phyloP scores from a whole-genome alignment of 2,329 filamentous ascomycete species.

The Podosphaera aphanis region DNA sequence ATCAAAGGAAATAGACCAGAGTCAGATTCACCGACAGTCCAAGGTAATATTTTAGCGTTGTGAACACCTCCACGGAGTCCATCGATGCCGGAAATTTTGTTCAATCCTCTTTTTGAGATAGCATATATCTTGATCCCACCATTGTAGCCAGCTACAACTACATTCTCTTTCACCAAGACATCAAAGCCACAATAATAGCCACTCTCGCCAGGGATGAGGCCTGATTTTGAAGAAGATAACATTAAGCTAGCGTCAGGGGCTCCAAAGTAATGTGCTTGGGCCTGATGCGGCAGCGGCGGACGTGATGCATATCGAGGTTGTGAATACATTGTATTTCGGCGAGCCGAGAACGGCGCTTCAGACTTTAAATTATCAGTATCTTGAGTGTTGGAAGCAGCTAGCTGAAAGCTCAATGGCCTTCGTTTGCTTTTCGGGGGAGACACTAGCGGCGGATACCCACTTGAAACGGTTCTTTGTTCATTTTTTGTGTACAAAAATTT shows the following conservation, averaged over 20 bases:
- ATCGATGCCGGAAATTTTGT: slow-evolving; percentile 45
- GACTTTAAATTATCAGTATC: slow-evolving; percentile 26
- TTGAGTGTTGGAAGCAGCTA: slow-evolving; percentile 10
- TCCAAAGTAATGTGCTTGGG: slow-evolving; percentile 56
- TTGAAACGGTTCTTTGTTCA: slow-evolving; percentile 12
- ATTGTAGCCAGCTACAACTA: slow-evolving; percentile 56
- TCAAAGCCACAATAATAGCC: slow-evolving; percentile 72
- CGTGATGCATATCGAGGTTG: slow-evolving; percentile 25
- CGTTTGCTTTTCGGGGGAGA: slow-evolving; percentile 17
- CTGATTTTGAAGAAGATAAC: slow-evolving; percentile 24
- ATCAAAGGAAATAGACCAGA: slow-evolving; percentile 45
- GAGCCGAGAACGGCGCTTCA: slow-evolving; percentile 19
- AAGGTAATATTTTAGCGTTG: slow-evolving; percentile 62
- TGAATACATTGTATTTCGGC: slow-evolving; percentile 29
- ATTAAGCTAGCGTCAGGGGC: slow-evolving; percentile 47
- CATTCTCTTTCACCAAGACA: slow-evolving; percentile 38
- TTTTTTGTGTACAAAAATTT: slow-evolving; percentile 13
- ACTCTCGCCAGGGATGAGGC: slow-evolving; percentile 37
- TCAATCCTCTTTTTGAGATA: slow-evolving; percentile 47
- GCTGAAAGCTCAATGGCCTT: slow-evolving; percentile 30
- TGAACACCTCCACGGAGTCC: slow-evolving; percentile 60
- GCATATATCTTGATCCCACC: slow-evolving; percentile 56
- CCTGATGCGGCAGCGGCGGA: slow-evolving; percentile 50
- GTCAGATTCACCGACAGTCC: slow-evolving; percentile 30
- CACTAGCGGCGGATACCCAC: slow-evolving; percentile 11